Evolutionary conservation across 2,329 filamentous ascomycete species (phyloP).

Genomic region (Sporothrix dimorphospora): DNA sequence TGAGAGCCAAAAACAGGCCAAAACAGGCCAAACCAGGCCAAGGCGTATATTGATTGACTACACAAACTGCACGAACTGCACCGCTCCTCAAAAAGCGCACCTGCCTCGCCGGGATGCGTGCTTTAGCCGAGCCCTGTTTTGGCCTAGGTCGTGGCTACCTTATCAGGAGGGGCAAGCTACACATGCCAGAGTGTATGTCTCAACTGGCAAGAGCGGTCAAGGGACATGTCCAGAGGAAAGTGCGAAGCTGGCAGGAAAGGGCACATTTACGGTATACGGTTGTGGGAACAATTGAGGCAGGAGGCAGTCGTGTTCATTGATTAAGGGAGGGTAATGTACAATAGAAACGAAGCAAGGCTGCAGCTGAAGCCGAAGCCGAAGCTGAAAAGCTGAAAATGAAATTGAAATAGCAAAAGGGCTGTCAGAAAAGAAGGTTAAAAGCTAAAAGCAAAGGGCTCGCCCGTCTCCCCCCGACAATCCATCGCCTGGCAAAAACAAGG

Average conservation of each 20-base stretch:
- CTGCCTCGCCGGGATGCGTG: slow-evolving; percentile 7
- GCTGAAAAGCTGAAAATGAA: not conserved
- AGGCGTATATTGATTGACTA: not conserved
- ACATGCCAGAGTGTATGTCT: not conserved
- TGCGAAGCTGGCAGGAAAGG: not conserved
- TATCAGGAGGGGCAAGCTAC: not conserved
- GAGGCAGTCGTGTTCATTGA: not conserved
- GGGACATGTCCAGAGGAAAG: not conserved
- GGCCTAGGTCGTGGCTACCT: slow-evolving; percentile 10
- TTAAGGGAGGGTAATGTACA: not conserved
- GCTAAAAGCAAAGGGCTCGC: not conserved
- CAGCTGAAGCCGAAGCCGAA: not conserved
- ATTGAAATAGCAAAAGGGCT: not conserved
- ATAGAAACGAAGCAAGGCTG: not conserved
- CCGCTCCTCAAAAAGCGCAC: not conserved
- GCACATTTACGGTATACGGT: too few species aligned
- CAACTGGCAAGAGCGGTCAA: slow-evolving; percentile 16
- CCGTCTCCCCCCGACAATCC: not conserved
- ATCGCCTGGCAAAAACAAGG: not conserved
- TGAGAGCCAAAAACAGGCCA: not conserved
- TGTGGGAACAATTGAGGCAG: too few species aligned
- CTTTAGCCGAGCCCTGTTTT: slow-evolving; percentile 20
- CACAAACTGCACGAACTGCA: not conserved
- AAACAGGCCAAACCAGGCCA: not conserved
- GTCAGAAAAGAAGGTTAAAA: not conserved